Evolutionary conservation across 345 rosid genomes (phyloP).

Genomic region (Luvunga scandens): DNA sequence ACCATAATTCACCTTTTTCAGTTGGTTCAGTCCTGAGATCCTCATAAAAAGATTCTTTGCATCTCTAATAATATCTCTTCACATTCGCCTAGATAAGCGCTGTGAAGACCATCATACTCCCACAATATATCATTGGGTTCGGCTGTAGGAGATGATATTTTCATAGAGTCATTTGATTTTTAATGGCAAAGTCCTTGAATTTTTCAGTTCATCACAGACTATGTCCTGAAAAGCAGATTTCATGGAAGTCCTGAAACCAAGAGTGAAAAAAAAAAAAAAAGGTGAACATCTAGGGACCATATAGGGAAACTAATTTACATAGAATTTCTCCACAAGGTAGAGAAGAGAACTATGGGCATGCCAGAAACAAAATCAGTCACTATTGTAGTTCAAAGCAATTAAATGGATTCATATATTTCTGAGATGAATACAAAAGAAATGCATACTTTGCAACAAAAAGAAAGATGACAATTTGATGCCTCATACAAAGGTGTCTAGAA

Average conservation of each 20-base stretch:
- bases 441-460: neutral
- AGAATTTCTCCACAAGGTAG: neutral
- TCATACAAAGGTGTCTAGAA: neutral
- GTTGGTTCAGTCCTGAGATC: conserved; percentile 47
- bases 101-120: conserved; percentile 77
- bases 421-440: neutral
- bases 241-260: conserved; percentile 53
- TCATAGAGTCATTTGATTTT: conserved; percentile 17
- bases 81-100: conserved; percentile 64
- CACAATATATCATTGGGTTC: conserved; percentile 57
- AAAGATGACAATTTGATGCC: neutral
- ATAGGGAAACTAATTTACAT: neutral
- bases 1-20: conserved; percentile 30
- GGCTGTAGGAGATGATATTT: conserved; percentile 5
- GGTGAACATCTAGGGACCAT: neutral
- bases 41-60: conserved; percentile 83
- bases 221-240: conserved; percentile 63
- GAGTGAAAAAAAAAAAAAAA: neutral
- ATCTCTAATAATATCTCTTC: conserved; percentile 87
- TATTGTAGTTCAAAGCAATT: neutral
- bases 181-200: conserved; percentile 41
- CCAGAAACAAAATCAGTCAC: conserved; percentile 3
- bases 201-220: conserved; percentile 68
- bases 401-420: neutral
- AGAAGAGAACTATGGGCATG: neutral